phyloP scores from a whole-genome alignment of 2,329 filamentous ascomycete genomes.

The Mariannaea elegans region DNA sequence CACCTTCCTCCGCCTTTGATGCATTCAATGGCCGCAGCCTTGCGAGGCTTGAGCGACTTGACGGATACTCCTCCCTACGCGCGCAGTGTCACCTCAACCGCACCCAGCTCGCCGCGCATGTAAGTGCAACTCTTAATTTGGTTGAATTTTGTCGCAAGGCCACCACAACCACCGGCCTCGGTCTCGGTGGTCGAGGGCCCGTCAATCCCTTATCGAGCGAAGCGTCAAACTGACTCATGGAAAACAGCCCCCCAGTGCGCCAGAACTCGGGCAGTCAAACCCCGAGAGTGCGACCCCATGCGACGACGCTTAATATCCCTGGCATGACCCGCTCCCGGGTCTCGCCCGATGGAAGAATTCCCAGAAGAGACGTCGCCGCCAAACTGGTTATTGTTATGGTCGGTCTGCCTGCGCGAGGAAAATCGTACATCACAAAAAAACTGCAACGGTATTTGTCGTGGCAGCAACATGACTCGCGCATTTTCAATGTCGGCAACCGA shows the following conservation, averaged over 20 bases:
- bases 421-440: slow-evolving; percentile 99
- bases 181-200: slow-evolving; percentile 36
- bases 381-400: slow-evolving; percentile 99
- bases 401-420: slow-evolving; percentile 90
- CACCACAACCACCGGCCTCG: slow-evolving; percentile 31
- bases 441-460: slow-evolving; percentile 94
- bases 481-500: slow-evolving; percentile 97
- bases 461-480: slow-evolving; percentile 94
- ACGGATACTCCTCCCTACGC: slow-evolving; percentile 65
- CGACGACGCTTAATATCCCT: slow-evolving; percentile 95
- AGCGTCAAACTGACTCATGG: slow-evolving; percentile 31
- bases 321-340: slow-evolving; percentile 95
- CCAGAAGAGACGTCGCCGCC: slow-evolving; percentile 90
- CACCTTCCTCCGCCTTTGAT: slow-evolving; percentile 40
- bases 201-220: slow-evolving; percentile 25
- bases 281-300: slow-evolving; percentile 80
- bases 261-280: slow-evolving; percentile 81
- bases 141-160: slow-evolving; percentile 17
- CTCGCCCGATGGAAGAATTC: slow-evolving; percentile 94
- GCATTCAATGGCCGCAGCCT: slow-evolving; percentile 52
- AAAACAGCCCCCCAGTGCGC: slow-evolving; percentile 69
- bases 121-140: slow-evolving; percentile 47
- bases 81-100: slow-evolving; percentile 66
- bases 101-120: slow-evolving; percentile 67
- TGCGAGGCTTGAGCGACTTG: slow-evolving; percentile 54